These are phyloP conservation scores for Cicer yamashitae DNA, from an alignment of 306 rosid species.

Conservation along the genomic window DNA sequence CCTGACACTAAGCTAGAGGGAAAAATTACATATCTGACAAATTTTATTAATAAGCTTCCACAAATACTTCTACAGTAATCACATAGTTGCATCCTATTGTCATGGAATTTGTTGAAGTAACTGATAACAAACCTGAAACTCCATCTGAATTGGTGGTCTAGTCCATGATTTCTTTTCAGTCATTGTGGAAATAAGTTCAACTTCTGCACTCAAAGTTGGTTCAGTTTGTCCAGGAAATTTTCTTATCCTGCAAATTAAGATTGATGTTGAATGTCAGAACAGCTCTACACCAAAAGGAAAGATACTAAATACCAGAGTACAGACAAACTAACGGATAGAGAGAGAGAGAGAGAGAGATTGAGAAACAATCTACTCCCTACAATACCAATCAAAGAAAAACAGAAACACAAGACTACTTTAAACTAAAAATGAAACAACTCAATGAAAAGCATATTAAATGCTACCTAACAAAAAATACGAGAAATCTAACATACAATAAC, in stretches of 20 bases:
- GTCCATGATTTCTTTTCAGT: slow-evolving; percentile 95
- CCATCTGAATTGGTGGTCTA: slow-evolving; percentile 98
- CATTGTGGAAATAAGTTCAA: slow-evolving; percentile 96
- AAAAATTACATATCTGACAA: background rate
- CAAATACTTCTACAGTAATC: slow-evolving; percentile 14
- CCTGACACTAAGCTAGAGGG: slow-evolving; percentile 7
- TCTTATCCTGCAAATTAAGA: slow-evolving; percentile 64
- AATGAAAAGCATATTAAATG: background rate
- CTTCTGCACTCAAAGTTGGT: slow-evolving; percentile 98
- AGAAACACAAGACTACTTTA: background rate
- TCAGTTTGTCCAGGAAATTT: slow-evolving; percentile 97
- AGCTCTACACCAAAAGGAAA: slow-evolving; percentile 6
- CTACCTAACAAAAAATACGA: background rate
- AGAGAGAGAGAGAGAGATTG: background rate
- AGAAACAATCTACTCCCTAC: slow-evolving; percentile 4
- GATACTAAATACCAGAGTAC: slow-evolving; percentile 11
- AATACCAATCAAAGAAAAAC: background rate
- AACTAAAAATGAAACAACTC: slow-evolving; percentile 3
- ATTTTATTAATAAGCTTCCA: slow-evolving; percentile 20
- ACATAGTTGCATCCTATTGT: slow-evolving; percentile 15
- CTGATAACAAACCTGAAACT: slow-evolving; percentile 77
- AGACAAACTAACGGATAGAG: background rate
- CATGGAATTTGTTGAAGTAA: slow-evolving; percentile 15
- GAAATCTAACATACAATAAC: background rate
- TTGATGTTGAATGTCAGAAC: slow-evolving; percentile 10